phyloP scores from a whole-genome alignment of 257 asterid genomes.

The Solanum raphanifolium region DNA sequence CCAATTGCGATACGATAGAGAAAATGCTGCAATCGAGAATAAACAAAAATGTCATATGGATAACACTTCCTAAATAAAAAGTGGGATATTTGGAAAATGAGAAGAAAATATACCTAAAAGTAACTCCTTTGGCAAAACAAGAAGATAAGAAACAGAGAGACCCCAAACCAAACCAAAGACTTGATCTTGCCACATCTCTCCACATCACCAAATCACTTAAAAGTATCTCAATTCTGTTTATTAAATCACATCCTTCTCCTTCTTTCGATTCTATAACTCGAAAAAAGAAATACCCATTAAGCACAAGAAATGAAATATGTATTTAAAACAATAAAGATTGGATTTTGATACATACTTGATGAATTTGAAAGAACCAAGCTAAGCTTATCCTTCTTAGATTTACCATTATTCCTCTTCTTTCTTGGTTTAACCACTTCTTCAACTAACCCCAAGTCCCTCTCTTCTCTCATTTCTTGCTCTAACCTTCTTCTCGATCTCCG shows the following conservation, averaged over 20 bases:
- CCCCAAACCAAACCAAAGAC: conserved; percentile 97
- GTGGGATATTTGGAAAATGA: too few relatives aligned
- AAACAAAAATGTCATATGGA: neutral
- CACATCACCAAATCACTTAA: conserved; percentile 71
- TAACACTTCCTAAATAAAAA: neutral
- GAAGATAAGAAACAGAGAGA: conserved; percentile 75
- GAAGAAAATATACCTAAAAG: conserved; percentile 44
- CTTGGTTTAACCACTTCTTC: conserved; percentile 56
- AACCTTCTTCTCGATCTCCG: conserved; percentile 53
- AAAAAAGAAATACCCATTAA: neutral
- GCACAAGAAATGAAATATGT: neutral
- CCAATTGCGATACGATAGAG: conserved; percentile 68
- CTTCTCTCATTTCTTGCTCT: conserved; percentile 67
- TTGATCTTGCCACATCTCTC: conserved; percentile 87
- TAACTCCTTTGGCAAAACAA: conserved; percentile 55
- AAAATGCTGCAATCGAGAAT: conserved; percentile 48
- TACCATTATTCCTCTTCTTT: conserved; percentile 51
- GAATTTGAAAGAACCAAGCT: conserved; percentile 23
- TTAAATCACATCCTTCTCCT: conserved; percentile 26
- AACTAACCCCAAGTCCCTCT: conserved; percentile 41
- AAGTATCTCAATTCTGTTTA: conserved; percentile 41
- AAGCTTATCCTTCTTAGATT: conserved; percentile 46
- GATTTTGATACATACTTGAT: conserved; percentile 33
- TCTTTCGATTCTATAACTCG: conserved; percentile 24
- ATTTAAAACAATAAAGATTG: neutral